Percentiles rank a stretch among this genome's conserved stretches.
phyloP scores from a whole-genome alignment of 768 basidiomycete genomes.

The Boletus pseudopeckii region DNA sequence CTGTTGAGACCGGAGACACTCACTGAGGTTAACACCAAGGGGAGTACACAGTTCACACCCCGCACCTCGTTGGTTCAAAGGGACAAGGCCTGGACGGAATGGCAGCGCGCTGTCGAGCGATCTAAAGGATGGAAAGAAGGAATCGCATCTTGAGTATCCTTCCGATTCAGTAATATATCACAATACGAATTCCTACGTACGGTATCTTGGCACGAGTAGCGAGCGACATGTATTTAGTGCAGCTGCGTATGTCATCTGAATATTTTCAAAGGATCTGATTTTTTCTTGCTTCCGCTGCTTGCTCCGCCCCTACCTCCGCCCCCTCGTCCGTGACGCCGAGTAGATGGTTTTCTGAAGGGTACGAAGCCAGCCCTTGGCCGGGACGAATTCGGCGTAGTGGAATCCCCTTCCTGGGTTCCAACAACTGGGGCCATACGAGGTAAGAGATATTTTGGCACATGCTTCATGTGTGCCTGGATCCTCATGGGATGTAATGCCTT shows the following conservation, averaged over 20 bases:
- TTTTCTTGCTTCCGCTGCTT: constrained; percentile 52
- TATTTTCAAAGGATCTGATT: constrained; percentile 79
- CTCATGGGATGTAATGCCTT: constrained; percentile 89
- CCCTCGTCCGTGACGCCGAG: constrained; percentile 51
- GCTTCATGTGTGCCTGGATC: constrained; percentile 92
- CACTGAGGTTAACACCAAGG: constrained; percentile 80
- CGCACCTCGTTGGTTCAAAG: constrained; percentile 49
- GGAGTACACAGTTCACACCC: constrained; percentile 69
- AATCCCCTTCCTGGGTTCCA: constrained; percentile 33
- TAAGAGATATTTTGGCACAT: constrained; percentile 89
- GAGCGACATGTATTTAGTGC: neutral
- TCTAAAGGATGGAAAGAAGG: constrained; percentile 79
- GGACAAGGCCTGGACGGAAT: constrained; percentile 66
- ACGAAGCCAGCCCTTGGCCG: constrained; percentile 52
- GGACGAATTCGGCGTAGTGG: constrained; percentile 5
- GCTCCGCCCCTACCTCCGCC: constrained; percentile 40
- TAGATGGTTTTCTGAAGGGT: constrained; percentile 63
- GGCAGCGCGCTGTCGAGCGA: constrained; percentile 87
- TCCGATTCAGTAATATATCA: neutral
- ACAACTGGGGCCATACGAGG: constrained; percentile 62
- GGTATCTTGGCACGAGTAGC: neutral
- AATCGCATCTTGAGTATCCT: constrained; percentile 25
- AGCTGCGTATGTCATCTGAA: constrained; percentile 40
- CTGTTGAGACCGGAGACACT: constrained; percentile 79
- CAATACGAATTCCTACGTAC: neutral